Conservation (phyloP, 371 early-diverging fungal genomes). For the Saksenaea oblongispora region DNA sequence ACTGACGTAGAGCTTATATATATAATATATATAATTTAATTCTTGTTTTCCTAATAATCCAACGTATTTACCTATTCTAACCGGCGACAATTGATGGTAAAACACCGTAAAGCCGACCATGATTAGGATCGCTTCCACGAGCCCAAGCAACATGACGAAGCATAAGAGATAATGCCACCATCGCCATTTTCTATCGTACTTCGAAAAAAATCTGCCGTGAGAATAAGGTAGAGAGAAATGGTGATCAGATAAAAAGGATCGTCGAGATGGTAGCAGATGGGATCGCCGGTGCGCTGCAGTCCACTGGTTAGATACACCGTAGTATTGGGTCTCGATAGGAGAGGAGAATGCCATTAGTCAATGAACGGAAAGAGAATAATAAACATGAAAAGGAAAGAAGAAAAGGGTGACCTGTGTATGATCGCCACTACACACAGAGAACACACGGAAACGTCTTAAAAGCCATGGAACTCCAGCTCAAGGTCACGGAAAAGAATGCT, state of each 20-base stretch:
- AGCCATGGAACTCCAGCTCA: background rate
- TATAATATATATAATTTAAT: background rate
- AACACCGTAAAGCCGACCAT: slow-evolving; percentile 39
- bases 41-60: background rate
- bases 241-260: background rate
- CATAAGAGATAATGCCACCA: slow-evolving; percentile 53
- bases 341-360: slow-evolving; percentile 15
- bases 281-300: slow-evolving; percentile 8
- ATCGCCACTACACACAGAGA: slow-evolving; percentile 1
- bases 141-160: slow-evolving; percentile 33
- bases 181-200: slow-evolving; percentile 29
- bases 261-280: slow-evolving; percentile 1
- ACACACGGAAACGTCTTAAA: background rate
- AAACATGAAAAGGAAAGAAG: slow-evolving; percentile 5
- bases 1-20: slow-evolving; percentile 23
- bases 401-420: background rate
- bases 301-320: slow-evolving; percentile 10
- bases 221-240: slow-evolving; percentile 3
- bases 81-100: slow-evolving; percentile 37
- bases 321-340: slow-evolving; percentile 20
- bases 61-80: slow-evolving; percentile 48
- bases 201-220: slow-evolving; percentile 7
- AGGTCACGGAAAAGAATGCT: background rate
- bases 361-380: slow-evolving; percentile 7
- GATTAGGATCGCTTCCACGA: slow-evolving; percentile 37